A percentile compares a stretch with the other conserved stretches of the same genome.
Evolutionary conservation across 2,329 filamentous ascomycete genomes (phyloP).

Genomic region (Nemania bipapillata): DNA sequence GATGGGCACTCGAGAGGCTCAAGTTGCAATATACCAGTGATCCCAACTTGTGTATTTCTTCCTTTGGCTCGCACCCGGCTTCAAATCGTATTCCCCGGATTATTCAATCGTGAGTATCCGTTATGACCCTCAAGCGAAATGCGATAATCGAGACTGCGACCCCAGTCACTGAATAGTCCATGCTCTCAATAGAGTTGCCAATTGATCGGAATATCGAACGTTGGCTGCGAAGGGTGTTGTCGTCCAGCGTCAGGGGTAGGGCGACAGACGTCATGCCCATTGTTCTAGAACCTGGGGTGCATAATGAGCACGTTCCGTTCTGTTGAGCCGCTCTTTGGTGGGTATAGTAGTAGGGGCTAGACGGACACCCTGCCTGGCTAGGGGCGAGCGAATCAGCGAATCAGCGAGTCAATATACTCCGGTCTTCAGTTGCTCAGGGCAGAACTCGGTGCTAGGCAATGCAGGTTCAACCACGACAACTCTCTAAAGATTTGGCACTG

Average conservation of each 20-base stretch:
- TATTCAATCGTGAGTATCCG: not conserved
- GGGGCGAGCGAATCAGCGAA: not conserved
- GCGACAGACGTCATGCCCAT: conserved; percentile 15
- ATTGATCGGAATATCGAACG: not conserved
- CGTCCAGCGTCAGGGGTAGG: not conserved
- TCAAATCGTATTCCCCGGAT: not conserved
- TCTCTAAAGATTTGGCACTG: not conserved
- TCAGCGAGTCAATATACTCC: no score
- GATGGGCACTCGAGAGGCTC: no score
- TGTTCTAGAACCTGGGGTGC: conserved; percentile 18
- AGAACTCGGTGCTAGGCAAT: no score
- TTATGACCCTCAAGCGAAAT: not conserved
- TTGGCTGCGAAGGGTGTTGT: not conserved
- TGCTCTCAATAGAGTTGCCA: not conserved
- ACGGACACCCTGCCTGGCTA: not conserved
- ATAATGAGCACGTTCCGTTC: conserved; percentile 5
- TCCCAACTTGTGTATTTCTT: no score
- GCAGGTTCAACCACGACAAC: no score
- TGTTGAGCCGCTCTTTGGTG: conserved; percentile 17
- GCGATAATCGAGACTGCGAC: not conserved
- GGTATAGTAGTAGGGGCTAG: not conserved
- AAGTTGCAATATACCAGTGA: no score
- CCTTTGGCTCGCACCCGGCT: no score
- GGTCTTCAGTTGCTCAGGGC: no score
- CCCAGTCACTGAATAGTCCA: not conserved